phyloP scores from a whole-genome alignment of 139 green algal species.

The Chlamydomonas incerta region DNA sequence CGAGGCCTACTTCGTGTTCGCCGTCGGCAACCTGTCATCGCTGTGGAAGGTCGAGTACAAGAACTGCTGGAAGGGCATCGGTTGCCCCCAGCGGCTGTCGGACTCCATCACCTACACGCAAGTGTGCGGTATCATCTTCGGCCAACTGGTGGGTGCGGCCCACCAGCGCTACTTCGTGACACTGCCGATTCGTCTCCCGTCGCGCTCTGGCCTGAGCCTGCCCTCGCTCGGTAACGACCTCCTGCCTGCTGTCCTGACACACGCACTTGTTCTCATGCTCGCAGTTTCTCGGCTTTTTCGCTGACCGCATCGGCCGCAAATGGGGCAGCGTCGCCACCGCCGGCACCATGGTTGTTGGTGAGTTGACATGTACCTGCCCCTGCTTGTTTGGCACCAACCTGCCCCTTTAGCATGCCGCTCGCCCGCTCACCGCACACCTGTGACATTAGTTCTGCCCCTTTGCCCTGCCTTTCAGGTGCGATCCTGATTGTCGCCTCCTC shows the following conservation, averaged over 20 bases:
- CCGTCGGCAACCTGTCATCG: constrained; percentile 25
- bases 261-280: no score
- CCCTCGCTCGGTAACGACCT: no score
- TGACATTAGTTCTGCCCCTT: no score
- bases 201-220: no score
- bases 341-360: constrained; percentile 29
- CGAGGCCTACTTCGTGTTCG: constrained; percentile 41
- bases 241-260: no score
- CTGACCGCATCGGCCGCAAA: constrained; percentile 32
- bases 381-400: no score
- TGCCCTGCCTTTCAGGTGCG: no score
- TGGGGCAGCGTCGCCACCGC: constrained; percentile 19
- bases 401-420: no score
- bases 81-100: constrained; percentile 5
- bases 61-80: constrained; percentile 13
- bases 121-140: constrained; percentile 40
- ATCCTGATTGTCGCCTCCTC: constrained; percentile 35
- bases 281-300: constrained; percentile 27
- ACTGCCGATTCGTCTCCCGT: no score
- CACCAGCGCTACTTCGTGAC: no score
- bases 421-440: no score
- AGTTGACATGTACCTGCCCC: no score
- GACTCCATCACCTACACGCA: constrained; percentile 42
- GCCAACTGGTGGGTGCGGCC: constrained; percentile 7
- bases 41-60: constrained; percentile 33